Base-by-base conservation (phyloP, 495 filamentous ascomycete species). In the Tuber microsphaerosporum region DNA sequence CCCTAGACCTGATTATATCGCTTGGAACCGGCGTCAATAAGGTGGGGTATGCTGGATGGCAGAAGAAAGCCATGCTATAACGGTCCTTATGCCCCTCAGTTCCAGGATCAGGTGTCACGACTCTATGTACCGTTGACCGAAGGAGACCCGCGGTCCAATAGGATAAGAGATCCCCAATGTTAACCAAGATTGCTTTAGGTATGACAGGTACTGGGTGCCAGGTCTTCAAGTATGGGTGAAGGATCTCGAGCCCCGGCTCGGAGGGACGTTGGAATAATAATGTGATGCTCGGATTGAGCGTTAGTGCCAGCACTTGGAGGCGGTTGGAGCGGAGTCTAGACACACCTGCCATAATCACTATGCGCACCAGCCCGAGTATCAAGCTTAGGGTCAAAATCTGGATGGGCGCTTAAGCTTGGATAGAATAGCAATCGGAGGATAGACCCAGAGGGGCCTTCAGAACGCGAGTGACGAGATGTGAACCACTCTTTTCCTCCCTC, bases 81-180 rank as follows among this genome's bases (percentile, higher is more conserved):
- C 94, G 85, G 83, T 97, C 93, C 45, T 71, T 70, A 31, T 37
- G 61, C 2, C 61, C 39, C 75, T 88, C 88, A 19, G 56, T 16
- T 5, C 86, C 85, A 10, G 85, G 85, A 10, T 81, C 84, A 0
- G 93, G 90, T 72, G 96, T 96, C 19, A 96, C 88, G 31, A 99
- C 95, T 42, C 95, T 86, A 81, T 97, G 95, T 31, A 97, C 90
- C 0, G 95, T 97, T 70, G 89, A 92, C 77, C 91, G 90, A 51
- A 97, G 86, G 71, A 97, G 80, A 3, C 93, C 93, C 72, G 90
- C 89, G 2, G 95, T 97, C 95, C 95, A 99, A 81, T 96, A 93
- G 34, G 89, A 90, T 8, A 99, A 88, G 70, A 97, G 81, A 81
- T 99, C 95, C 3, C 94, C 95, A 45, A 97, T 94, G 80, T 98